These are phyloP conservation scores for Fraxinus sp. DNA, from an alignment of 305 asterid species.

Conservation along the genomic window DNA sequence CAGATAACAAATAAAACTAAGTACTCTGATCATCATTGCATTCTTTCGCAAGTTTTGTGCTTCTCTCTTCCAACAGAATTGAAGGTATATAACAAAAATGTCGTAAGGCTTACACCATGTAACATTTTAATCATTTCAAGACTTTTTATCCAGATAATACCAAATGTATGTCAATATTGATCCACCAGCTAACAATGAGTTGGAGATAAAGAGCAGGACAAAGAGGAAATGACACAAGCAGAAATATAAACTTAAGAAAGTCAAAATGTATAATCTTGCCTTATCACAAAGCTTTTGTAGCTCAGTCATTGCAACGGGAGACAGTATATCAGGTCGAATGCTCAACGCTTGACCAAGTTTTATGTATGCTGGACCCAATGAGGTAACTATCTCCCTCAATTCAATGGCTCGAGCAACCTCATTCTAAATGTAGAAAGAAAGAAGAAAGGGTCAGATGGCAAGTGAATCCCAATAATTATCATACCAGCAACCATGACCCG, in stretches of 20 bases:
- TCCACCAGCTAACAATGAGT: neutral
- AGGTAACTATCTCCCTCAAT: conserved; percentile 92
- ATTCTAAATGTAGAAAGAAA: conserved; percentile 51
- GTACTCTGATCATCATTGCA: neutral
- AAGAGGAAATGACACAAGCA: neutral
- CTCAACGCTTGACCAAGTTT: conserved; percentile 99
- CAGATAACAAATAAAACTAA: neutral
- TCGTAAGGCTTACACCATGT: neutral
- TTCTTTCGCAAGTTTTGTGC: neutral
- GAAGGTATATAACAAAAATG: neutral
- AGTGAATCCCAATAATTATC: neutral
- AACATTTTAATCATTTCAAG: neutral
- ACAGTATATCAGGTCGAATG: conserved; percentile 92
- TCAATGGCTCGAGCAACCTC: conserved; percentile 99
- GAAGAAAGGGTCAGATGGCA: conserved; percentile 16
- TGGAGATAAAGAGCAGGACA: neutral
- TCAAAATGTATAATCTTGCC: conserved; percentile 40
- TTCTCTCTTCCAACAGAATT: neutral
- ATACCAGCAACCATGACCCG: neutral
- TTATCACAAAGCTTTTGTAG: conserved; percentile 99
- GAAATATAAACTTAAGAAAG: conserved; percentile 14
- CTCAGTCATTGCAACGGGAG: conserved; percentile 91
- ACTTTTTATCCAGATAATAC: neutral
- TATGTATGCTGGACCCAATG: conserved; percentile 98
- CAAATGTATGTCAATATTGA: neutral